These are phyloP conservation scores for Plasmodium fragile DNA, from an alignment of 169 alveolate genomes.

Conservation along the genomic window DNA sequence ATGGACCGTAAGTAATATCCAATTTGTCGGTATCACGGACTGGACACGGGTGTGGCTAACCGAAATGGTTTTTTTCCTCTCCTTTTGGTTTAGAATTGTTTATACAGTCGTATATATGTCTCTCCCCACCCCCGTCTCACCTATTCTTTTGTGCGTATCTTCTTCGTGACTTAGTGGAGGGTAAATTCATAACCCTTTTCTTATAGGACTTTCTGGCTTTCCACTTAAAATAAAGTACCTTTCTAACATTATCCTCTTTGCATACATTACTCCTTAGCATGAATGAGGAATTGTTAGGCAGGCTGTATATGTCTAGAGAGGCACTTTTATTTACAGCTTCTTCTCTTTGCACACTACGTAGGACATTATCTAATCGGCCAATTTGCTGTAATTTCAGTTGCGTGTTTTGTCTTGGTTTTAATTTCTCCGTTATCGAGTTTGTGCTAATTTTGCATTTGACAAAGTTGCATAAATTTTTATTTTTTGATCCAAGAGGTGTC, in stretches of 20 bases:
- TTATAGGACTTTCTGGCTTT: slow-evolving; percentile 86
- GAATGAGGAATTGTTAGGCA: slow-evolving; percentile 21
- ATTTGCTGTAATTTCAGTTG: slow-evolving; percentile 15
- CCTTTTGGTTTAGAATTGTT: not conserved
- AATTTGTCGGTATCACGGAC: not conserved
- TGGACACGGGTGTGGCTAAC: not conserved
- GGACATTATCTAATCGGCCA: not conserved
- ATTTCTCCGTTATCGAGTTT: slow-evolving; percentile 13
- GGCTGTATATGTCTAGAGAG: slow-evolving; percentile 1
- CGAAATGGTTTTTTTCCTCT: not conserved
- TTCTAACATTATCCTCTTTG: slow-evolving; percentile 20
- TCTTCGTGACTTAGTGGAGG: slow-evolving; percentile 88
- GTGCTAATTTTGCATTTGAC: slow-evolving; percentile 12
- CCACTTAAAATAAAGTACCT: slow-evolving; percentile 79
- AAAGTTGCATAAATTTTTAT: slow-evolving; percentile 21
- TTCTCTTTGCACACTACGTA: not conserved
- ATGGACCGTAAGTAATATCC: not conserved
- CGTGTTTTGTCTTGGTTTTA: slow-evolving; percentile 1
- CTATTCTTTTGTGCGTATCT: slow-evolving; percentile 85
- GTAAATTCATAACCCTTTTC: slow-evolving; percentile 81
- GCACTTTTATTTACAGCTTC: not conserved
- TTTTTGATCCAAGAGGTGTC: slow-evolving; percentile 28
- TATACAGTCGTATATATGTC: not conserved
- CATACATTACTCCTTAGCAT: slow-evolving; percentile 14
- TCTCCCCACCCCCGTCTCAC: slow-evolving; percentile 19